These are phyloP conservation scores for Pinus albicaulis DNA, from an alignment of 75 land plant genomes.

Conservation along the genomic window DNA sequence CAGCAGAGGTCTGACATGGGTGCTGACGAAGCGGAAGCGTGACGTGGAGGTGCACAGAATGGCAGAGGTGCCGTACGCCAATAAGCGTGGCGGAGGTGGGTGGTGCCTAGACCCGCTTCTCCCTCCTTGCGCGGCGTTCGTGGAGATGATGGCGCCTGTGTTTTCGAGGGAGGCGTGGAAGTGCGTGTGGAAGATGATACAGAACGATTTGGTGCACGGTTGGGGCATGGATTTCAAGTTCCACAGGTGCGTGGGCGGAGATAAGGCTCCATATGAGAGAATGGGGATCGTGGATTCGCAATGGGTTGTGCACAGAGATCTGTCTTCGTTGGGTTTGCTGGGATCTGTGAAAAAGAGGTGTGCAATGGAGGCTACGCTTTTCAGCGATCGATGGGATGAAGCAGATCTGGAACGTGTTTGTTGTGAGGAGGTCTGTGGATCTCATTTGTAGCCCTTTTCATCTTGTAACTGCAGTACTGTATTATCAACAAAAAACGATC, in stretches of 20 bases:
- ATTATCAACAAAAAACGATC: too few relatives aligned
- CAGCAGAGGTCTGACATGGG: constrained; percentile 33
- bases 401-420: too few relatives aligned
- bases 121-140: constrained; percentile 57
- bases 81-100: constrained; percentile 14
- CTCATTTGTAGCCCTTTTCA: too few relatives aligned
- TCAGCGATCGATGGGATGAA: too few relatives aligned
- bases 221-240: constrained; percentile 12
- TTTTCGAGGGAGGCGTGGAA: constrained; percentile 46
- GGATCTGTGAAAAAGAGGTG: too few relatives aligned
- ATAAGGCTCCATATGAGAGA: not conserved
- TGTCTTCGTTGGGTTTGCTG: not conserved
- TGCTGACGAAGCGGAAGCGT: constrained; percentile 32
- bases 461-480: too few relatives aligned
- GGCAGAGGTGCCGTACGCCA: constrained; percentile 2
- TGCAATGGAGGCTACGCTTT: too few relatives aligned
- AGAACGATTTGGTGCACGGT: constrained; percentile 21
- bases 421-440: too few relatives aligned
- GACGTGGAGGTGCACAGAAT: constrained; percentile 35
- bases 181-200: constrained; percentile 47
- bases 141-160: constrained; percentile 56
- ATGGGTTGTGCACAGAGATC: not conserved
- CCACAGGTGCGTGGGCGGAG: not conserved
- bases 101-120: constrained; percentile 32
- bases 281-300: not conserved